A percentile compares a stretch with the other conserved stretches of the same genome.
Evolutionary conservation across 305 asterid species (phyloP).

Genomic region (Solanum hybrid): DNA sequence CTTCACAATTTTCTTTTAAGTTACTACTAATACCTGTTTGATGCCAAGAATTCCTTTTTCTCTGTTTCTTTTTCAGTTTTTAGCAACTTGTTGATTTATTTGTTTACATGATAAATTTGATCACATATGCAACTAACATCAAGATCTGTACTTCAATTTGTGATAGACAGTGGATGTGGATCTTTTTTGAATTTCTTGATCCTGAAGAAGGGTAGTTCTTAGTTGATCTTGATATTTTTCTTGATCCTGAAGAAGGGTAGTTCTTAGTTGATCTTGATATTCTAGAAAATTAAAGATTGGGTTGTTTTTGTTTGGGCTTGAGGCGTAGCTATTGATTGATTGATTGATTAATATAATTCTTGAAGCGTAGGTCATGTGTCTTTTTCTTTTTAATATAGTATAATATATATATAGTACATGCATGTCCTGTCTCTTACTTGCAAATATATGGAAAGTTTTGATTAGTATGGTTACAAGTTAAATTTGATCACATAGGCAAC

Average conservation of each 20-base stretch:
- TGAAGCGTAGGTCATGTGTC: too few species aligned
- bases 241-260: neutral
- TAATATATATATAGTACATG: neutral
- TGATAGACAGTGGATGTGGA: neutral
- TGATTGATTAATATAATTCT: too few species aligned
- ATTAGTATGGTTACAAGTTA: neutral
- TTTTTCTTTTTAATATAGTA: too few species aligned
- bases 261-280: neutral
- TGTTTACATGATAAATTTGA: neutral
- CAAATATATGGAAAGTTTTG: neutral
- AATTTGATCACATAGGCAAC: neutral
- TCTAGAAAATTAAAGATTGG: neutral
- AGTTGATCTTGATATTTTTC: neutral
- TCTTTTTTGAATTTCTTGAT: neutral
- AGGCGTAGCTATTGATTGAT: neutral
- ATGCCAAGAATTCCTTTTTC: neutral
- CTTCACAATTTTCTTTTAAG: neutral
- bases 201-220: neutral
- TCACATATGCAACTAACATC: neutral
- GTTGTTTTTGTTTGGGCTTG: neutral
- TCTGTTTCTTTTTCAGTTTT: neutral
- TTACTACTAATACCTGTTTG: neutral
- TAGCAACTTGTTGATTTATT: neutral
- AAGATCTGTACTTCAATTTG: neutral
- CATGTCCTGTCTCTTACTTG: neutral